Base-by-base conservation (phyloP, 768 basidiomycete species). In the Lentinula raphanica region DNA sequence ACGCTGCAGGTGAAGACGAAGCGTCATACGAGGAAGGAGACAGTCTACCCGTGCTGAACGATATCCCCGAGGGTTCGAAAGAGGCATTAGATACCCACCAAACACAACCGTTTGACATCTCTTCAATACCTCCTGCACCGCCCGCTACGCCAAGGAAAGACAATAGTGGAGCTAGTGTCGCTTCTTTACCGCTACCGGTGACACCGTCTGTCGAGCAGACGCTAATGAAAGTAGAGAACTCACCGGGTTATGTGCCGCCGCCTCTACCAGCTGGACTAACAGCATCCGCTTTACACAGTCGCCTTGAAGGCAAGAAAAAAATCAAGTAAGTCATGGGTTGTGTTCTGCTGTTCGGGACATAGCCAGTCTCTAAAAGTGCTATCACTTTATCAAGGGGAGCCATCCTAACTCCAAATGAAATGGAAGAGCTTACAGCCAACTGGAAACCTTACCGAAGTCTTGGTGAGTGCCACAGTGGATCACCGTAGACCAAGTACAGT, bases 401-500 rank as follows among this genome's bases (percentile, higher is more conserved):
- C 23, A 68, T 93, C 59, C 74, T 94, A 61, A 89, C 89, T 2
- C 89, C 91, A 5, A 73, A 81, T 49, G 91, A 95, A 71, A 93
- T 94, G 92, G 82, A 86, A 59, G 79, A 77, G 25, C 69, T 95
- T 59, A 91, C 92, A 3, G 82, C 82, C 51, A 64, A 72, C 28
- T 95, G 93, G 93, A 81, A 75, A 63, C 93, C 93, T 3, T 95
- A 90, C 67, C 75, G 92, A 63, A 91, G 88, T 65, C 60, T 94
- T 29, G 92, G 89, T 88, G 64, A 59, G 81, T 69, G 28, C 3
- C 11, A n/a, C n/a, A n/a, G n/a, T n/a, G n/a, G n/a, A 21, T 3
- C n/a, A 42, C 40, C 32, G 32, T 12, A 2, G 5, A 15, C 8
- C 17, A 17, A 42, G 27, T 13, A 17, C 28, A 58, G 4, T 39